A percentile compares a stretch with the other conserved stretches of the same genome.
These are phyloP conservation scores for Noccaea caerulescens DNA, from an alignment of 345 rosid species.

Conservation along the genomic window DNA sequence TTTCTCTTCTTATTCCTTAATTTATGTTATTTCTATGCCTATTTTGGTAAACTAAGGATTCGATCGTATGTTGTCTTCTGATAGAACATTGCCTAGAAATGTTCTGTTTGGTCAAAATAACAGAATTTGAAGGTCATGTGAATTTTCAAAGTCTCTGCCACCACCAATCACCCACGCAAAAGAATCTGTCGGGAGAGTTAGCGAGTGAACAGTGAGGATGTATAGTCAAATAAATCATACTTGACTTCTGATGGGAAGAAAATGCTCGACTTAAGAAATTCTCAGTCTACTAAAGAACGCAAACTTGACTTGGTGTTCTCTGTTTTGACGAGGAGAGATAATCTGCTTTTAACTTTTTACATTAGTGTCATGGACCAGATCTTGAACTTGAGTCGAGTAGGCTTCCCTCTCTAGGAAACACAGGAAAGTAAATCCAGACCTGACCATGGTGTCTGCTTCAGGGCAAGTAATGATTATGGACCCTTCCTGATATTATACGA, in stretches of 20 bases:
- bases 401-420: slow-evolving; percentile 13
- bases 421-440: background rate
- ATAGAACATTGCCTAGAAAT: background rate
- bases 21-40: background rate
- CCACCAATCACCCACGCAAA: background rate
- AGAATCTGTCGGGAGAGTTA: slow-evolving; percentile 1
- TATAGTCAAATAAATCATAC: slow-evolving; percentile 2
- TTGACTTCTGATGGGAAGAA: background rate
- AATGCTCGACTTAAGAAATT: background rate
- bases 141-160: background rate
- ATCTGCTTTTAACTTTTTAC: background rate
- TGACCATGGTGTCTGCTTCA: slow-evolving; percentile 20
- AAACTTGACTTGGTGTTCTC: background rate
- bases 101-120: background rate
- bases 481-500: slow-evolving; percentile 40
- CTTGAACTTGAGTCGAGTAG: slow-evolving; percentile 17
- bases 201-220: slow-evolving; percentile 1
- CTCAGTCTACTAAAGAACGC: background rate
- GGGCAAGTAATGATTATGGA: slow-evolving; percentile 29
- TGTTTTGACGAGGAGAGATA: background rate
- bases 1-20: background rate
- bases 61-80: background rate
- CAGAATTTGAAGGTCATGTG: background rate
- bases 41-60: background rate
- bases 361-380: background rate